Base-by-base conservation (phyloP, 2,329 filamentous ascomycete genomes). In the Tolypocladium capitatum region DNA sequence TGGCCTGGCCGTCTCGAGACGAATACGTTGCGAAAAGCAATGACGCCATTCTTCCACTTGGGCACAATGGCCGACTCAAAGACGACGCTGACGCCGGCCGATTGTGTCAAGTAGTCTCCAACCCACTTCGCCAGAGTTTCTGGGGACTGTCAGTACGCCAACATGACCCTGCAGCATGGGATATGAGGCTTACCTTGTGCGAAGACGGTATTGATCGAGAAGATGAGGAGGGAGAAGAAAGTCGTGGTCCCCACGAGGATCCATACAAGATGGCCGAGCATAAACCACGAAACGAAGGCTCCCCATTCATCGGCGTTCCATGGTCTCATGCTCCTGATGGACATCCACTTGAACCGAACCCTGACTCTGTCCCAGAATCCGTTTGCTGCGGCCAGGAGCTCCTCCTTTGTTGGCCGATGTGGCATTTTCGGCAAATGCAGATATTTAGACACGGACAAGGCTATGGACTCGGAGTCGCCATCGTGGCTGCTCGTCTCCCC, bases 31-130 rank as follows among this genome's bases (percentile, higher is more conserved):
- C 86, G 84, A 68, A 98, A 95, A 1, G 87, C 90, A 53, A 98
- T 98, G 36, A 97, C 91, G 31, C 91, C 91, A 59, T 92, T 85
- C 52, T 81, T 83, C 92, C 92, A 98, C 62, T 86, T 92, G 11
- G 92, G 92, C 20, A 98, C 92, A 58, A 98, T 95, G 21, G 92
- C 92, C 35, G 88, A 96, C 67, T 98, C 92, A 62, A 98, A 98
- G 47, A 98, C 84, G 31, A 98, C 86, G 35, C 89, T 92, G 43
- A 97, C 74, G 6, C 92, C 92, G 9, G 90, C 92, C 18, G 90
- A 95, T 60, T 91, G 82, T 2, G 92, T 98, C 27, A 98, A 72
- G 65, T 97, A 96, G 64, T 96, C 94, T 16, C 92, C 92, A 44
- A 97, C 79, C 86, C 88, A 94, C 58, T 86, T 80, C 21, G 91